Evolutionary conservation across 148 eudicot genomes (phyloP), one percentile per base, ranked within the genome.

Genomic region (Simmondsia chinensis): DNA sequence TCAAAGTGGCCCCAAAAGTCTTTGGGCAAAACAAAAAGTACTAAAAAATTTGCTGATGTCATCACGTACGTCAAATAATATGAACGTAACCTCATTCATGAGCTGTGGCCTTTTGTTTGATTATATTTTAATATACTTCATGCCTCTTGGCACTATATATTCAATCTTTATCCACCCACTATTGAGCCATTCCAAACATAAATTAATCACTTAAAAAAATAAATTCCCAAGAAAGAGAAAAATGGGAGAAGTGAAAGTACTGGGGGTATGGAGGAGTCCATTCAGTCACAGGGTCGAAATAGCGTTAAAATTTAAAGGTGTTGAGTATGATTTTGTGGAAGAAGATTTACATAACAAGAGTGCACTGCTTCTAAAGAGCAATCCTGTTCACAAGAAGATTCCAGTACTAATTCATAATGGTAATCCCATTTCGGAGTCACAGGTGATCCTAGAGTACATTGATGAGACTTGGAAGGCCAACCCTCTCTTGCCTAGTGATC

Each of bases 321-420:
- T 60, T 11, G 46, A 41, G 33, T 66, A 39, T n/a, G 66, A 48
- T 10, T 61, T 55, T 40, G 12, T 32, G 2, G 59, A 61, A 38
- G 57, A 48, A 27, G 67, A 60, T 20, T 41, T 66, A 7, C n/a
- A 28, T 2, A 48, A 55, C n/a, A 66, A 66, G 62, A 66, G 66
- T 45, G 29, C 27, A 17, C 12, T 48, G 6, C 48, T 61, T 53
- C 21, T 61, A 9, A 47, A 50, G 14, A 28, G 23, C n/a, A 71
- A 71, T 38, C 75, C 77, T 11, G 14, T 71, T 26, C 52, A 67
- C 60, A 64, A 74, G 48, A 60, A 63, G 43, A 38, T 78, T 2
- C 80, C 80, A 0, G 74, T 73, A 30, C 43, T 73, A 22, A n/a
- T 73, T 8, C 79, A 70, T 51, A 58, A 70, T 30, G 72, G 61